Evolutionary conservation across 169 alveolate species (phyloP).

Genomic region (Eimeria zaria): DNA sequence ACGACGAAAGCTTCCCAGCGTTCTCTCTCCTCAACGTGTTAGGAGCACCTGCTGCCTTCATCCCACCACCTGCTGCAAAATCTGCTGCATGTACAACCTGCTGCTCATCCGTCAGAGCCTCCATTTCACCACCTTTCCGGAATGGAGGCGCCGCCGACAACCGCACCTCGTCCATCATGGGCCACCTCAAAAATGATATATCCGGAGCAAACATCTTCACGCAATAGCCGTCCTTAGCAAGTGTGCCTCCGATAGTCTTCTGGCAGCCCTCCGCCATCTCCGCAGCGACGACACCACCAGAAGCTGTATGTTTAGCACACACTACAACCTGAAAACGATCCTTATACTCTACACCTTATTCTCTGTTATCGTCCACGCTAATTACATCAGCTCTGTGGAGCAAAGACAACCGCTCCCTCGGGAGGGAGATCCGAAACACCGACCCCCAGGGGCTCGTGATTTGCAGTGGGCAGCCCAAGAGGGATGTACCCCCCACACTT

Average conservation of each 20-base stretch:
- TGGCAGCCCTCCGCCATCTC: neutral
- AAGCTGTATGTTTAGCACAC: neutral
- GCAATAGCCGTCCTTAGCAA: neutral
- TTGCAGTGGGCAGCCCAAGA: no score
- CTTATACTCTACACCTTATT: neutral
- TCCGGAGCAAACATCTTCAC: neutral
- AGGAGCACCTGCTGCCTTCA: neutral
- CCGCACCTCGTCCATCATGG: neutral
- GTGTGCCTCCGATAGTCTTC: neutral
- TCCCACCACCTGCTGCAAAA: slow-evolving; percentile 23
- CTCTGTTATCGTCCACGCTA: neutral
- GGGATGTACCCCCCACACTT: no score
- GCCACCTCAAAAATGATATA: neutral
- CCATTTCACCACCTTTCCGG: neutral
- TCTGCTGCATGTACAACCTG: slow-evolving; percentile 14
- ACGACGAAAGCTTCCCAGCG: neutral
- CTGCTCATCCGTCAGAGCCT: neutral
- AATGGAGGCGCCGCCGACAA: neutral
- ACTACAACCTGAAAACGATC: neutral
- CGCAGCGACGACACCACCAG: no score
- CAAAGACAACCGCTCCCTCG: neutral
- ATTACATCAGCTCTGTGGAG: neutral
- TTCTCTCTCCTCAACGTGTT: neutral
- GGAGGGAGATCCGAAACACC: neutral
- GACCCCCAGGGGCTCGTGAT: neutral